Conservation (phyloP, 73 alveolate genomes). For the Diophrys appendiculata region DNA sequence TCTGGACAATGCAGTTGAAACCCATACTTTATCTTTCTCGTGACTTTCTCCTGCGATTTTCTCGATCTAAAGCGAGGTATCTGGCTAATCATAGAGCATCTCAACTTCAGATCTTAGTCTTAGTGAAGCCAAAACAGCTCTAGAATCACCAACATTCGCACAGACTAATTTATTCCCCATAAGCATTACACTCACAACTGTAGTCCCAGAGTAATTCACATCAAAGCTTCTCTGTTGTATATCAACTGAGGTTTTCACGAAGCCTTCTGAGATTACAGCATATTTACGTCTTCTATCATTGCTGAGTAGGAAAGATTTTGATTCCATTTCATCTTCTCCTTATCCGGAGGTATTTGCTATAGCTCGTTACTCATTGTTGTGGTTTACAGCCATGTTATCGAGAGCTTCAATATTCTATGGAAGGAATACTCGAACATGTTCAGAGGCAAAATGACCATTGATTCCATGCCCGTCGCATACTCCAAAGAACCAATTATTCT, state of each 20-base stretch:
- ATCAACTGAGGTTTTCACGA: constrained; percentile 31
- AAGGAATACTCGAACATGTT: constrained; percentile 78
- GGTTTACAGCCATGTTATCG: constrained; percentile 33
- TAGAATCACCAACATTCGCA: constrained; percentile 76
- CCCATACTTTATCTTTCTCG: constrained; percentile 52
- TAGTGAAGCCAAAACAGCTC: constrained; percentile 62
- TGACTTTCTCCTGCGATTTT: constrained; percentile 31
- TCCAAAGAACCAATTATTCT: constrained; percentile 76
- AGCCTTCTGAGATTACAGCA: constrained; percentile 35
- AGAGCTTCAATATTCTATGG: constrained; percentile 45
- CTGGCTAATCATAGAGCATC: not conserved
- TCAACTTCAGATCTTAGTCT: constrained; percentile 27
- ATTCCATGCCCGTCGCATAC: constrained; percentile 98
- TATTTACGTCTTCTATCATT: constrained; percentile 31
- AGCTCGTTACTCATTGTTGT: not conserved
- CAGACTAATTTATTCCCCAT: constrained; percentile 61
- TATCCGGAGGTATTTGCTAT: not conserved
- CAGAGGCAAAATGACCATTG: constrained; percentile 92
- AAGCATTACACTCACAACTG: constrained; percentile 70
- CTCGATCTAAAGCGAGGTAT: constrained; percentile 12
- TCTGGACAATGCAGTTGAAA: constrained; percentile 76
- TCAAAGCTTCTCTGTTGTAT: constrained; percentile 39
- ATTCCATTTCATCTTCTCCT: constrained; percentile 11
- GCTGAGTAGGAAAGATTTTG: constrained; percentile 10
- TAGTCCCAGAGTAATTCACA: constrained; percentile 63